A percentile compares a stretch with the other conserved stretches of the same genome.
Evolutionary conservation across 306 rosid species (phyloP).

Genomic region (Canavalia gladiata): DNA sequence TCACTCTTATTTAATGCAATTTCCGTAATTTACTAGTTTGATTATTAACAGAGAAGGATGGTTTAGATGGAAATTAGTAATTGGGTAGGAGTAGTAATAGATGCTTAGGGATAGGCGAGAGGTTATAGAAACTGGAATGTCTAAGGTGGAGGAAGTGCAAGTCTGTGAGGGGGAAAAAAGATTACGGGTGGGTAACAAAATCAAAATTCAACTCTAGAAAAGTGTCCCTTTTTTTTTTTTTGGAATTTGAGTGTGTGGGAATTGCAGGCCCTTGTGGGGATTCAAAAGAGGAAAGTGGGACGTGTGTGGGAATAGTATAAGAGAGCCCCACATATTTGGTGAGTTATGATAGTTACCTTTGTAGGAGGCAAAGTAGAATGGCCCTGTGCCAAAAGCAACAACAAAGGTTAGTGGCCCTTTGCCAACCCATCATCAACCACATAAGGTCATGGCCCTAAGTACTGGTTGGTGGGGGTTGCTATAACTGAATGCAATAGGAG

Average conservation of each 20-base stretch:
- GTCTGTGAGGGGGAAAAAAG: background rate
- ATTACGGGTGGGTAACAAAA: background rate
- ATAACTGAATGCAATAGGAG: conserved; percentile 42
- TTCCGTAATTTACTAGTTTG: background rate
- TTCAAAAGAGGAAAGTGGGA: conserved; percentile 19
- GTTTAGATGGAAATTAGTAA: background rate
- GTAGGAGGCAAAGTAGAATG: conserved; percentile 51
- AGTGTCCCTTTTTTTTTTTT: background rate
- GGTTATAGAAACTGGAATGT: background rate
- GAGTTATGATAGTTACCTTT: conserved; percentile 56
- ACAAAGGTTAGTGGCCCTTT: conserved; percentile 34
- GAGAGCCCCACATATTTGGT: conserved; percentile 45
- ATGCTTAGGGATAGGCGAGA: background rate
- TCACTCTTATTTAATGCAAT: background rate
- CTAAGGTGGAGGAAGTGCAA: background rate
- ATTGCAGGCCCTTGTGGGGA: conserved; percentile 5
- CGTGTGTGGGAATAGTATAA: conserved; percentile 1
- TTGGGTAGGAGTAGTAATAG: no score
- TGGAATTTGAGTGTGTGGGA: conserved; percentile 24
- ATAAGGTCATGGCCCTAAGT: conserved; percentile 40
- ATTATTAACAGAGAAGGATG: background rate
- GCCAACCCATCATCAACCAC: conserved; percentile 52
- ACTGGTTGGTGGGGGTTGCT: conserved; percentile 53
- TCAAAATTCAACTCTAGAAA: background rate
- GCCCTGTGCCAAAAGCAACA: conserved; percentile 25